phyloP scores from a whole-genome alignment of 495 filamentous ascomycete genomes.

The Chaetomium fimeti region DNA sequence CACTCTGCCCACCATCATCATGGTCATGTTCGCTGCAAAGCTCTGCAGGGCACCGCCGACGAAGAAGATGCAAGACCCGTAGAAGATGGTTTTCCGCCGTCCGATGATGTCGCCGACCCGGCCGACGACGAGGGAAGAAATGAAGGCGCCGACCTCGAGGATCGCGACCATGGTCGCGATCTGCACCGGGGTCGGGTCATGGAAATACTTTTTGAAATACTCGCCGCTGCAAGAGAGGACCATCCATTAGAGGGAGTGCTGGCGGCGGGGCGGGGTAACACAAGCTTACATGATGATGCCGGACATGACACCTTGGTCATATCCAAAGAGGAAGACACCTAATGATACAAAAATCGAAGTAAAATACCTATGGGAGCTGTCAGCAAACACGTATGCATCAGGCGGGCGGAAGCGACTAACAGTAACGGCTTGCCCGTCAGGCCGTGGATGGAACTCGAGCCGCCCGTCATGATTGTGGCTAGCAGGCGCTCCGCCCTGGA shows the following conservation, averaged over 20 bases:
- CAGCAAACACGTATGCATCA: neutral
- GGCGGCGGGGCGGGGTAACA: conserved; percentile 12
- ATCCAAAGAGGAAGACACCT: conserved; percentile 96
- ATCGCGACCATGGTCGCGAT: conserved; percentile 97
- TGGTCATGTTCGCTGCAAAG: conserved; percentile 74
- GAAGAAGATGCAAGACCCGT: conserved; percentile 89
- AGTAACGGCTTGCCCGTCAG: conserved; percentile 93
- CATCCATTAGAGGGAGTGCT: conserved; percentile 19
- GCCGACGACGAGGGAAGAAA: conserved; percentile 86
- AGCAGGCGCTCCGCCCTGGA: conserved; percentile 64
- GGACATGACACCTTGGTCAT: conserved; percentile 99
- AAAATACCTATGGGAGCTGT: conserved; percentile 67
- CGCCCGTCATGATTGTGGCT: conserved; percentile 80
- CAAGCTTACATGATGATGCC: conserved; percentile 92
- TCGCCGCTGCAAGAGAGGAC: conserved; percentile 61
- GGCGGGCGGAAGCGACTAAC: conserved; percentile 50
- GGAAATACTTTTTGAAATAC: conserved; percentile 88
- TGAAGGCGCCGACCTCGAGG: conserved; percentile 87
- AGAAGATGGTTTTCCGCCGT: conserved; percentile 85
- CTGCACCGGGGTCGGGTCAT: conserved; percentile 77
- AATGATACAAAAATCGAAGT: conserved; percentile 97
- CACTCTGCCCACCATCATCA: conserved; percentile 91
- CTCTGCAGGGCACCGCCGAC: conserved; percentile 84
- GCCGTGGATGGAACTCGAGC: conserved; percentile 74
- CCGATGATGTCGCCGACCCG: conserved; percentile 89